Percentiles rank a stretch among this genome's conserved stretches.
Evolutionary conservation across 1,139 yeast species (phyloP).

Genomic region (Zygotorulaspora mrakii): DNA sequence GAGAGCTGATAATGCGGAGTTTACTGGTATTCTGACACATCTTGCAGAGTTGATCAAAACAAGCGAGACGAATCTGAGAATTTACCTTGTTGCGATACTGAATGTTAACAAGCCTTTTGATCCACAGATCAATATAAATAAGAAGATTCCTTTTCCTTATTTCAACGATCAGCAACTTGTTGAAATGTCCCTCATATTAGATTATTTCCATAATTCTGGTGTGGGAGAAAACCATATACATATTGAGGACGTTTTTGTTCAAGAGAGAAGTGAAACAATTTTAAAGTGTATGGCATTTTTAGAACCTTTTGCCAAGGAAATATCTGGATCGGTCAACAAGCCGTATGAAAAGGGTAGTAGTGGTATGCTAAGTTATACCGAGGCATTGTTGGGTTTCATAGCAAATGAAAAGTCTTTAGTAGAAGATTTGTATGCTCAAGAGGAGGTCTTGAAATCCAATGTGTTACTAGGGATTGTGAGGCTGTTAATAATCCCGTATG

Average conservation of each 20-base stretch:
- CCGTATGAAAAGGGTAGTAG: constrained; percentile 62
- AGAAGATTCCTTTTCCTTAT: constrained; percentile 42
- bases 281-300: constrained; percentile 42
- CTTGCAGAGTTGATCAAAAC: constrained; percentile 32
- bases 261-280: constrained; percentile 47
- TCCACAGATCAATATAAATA: constrained; percentile 40
- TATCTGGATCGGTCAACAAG: constrained; percentile 41
- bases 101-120: constrained; percentile 40
- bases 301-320: constrained; percentile 47
- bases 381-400: constrained; percentile 49
- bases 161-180: constrained; percentile 39
- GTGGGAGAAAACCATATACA: constrained; percentile 37
- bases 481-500: constrained; percentile 39
- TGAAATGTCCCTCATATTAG: constrained; percentile 43
- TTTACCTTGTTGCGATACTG: constrained; percentile 34
- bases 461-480: constrained; percentile 43
- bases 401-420: constrained; percentile 48
- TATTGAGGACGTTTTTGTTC: constrained; percentile 45
- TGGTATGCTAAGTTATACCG: constrained; percentile 55
- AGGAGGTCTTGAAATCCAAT: constrained; percentile 37
- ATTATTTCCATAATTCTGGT: constrained; percentile 43
- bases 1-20: constrained; percentile 35
- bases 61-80: constrained; percentile 38
- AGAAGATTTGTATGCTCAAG: constrained; percentile 40
- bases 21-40: constrained; percentile 40